Conservation (phyloP, 1,139 yeast species). For the Ogataea hybrid region DNA sequence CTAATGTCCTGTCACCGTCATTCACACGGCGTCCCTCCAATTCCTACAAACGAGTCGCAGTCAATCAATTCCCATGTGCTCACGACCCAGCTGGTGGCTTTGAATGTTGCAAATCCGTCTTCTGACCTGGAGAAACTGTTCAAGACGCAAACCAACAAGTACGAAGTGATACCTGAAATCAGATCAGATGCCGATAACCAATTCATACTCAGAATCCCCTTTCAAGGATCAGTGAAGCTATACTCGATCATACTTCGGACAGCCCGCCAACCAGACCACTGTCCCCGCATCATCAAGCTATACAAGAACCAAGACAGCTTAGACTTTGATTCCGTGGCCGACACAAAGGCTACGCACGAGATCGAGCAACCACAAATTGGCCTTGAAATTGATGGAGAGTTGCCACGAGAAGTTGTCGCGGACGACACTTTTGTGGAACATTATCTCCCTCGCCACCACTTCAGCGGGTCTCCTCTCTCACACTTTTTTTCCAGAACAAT, state of each 20-base stretch:
- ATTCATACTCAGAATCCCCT: conserved; percentile 73
- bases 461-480: conserved; percentile 70
- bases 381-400: conserved; percentile 30
- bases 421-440: conserved; percentile 76
- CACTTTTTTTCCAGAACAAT: conserved; percentile 65
- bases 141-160: conserved; percentile 44
- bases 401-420: conserved; percentile 38
- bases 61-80: conserved; percentile 64
- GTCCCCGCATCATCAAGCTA: conserved; percentile 68
- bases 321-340: conserved; percentile 66
- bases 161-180: conserved; percentile 46
- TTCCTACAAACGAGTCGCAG: conserved; percentile 70
- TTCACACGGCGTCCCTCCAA: conserved; percentile 56
- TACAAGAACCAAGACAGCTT: conserved; percentile 68
- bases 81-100: conserved; percentile 56
- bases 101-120: conserved; percentile 58
- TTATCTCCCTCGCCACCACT: conserved; percentile 69
- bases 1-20: conserved; percentile 19
- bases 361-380: conserved; percentile 68
- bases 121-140: conserved; percentile 55
- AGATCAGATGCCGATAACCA: conserved; percentile 84
- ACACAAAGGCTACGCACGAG: conserved; percentile 48
- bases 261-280: conserved; percentile 51
- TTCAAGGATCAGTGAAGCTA: conserved; percentile 68
- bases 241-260: conserved; percentile 72